phyloP scores from a whole-genome alignment of 345 rosid species.

The Eucalyptus erythrocorys region DNA sequence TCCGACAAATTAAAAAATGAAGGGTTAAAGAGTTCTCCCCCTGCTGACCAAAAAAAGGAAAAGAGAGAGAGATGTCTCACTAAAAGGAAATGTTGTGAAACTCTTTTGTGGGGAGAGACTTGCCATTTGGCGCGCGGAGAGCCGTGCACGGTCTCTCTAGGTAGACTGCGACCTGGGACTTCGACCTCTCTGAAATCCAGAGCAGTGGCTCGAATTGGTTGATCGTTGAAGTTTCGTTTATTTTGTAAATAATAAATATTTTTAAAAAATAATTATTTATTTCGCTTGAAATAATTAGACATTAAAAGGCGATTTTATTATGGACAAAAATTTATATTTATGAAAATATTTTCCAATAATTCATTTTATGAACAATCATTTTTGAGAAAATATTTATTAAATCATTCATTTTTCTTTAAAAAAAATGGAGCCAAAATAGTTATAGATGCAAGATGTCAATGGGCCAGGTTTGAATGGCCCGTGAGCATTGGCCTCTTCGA shows the following conservation, averaged over 20 bases:
- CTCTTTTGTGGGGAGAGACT: neutral
- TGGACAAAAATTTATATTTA: neutral
- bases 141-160: neutral
- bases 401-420: too few relatives aligned
- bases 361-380: neutral
- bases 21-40: too few relatives aligned
- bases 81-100: neutral
- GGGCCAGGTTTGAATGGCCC: neutral
- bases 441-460: neutral
- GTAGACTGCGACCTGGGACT: neutral
- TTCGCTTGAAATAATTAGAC: accelerated
- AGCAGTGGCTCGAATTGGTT: neutral
- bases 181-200: neutral
- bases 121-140: neutral
- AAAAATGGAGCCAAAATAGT: accelerated
- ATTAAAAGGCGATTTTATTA: accelerated
- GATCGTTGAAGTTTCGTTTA: too few relatives aligned
- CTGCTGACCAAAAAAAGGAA: too few relatives aligned
- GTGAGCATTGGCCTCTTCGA: neutral
- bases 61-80: neutral
- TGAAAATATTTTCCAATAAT: neutral
- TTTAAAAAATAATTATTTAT: accelerated
- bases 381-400: neutral
- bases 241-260: neutral
- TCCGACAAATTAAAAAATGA: too few relatives aligned